Percentiles rank a stretch among this genome's conserved stretches.
Evolutionary conservation across 805 yeast genomes (phyloP).

Genomic region (Metschnikowia sp.): DNA sequence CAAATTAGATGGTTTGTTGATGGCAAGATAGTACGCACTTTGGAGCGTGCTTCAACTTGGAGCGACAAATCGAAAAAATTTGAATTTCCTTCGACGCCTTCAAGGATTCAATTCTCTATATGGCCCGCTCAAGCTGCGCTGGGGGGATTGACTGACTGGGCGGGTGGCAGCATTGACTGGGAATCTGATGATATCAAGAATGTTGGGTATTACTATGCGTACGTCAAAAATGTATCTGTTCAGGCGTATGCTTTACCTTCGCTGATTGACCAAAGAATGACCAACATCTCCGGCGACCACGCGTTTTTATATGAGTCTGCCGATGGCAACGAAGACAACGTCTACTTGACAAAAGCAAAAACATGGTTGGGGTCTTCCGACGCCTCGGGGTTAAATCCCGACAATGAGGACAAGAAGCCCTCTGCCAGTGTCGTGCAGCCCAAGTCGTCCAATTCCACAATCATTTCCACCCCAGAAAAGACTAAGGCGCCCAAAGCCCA

Average conservation of each 20-base stretch:
- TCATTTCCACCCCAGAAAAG: constrained; percentile 6
- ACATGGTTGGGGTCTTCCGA: constrained; percentile 58
- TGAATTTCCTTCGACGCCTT: constrained; percentile 70
- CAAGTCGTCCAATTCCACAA: constrained; percentile 20
- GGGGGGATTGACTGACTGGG: constrained; percentile 61
- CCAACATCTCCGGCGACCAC: constrained; percentile 41
- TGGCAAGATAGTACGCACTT: constrained; percentile 62
- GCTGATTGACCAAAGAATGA: constrained; percentile 40
- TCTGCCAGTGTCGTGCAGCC: constrained; percentile 15
- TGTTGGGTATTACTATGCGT: constrained; percentile 79
- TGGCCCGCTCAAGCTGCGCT: constrained; percentile 73
- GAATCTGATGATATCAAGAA: constrained; percentile 64
- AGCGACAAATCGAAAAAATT: constrained; percentile 58
- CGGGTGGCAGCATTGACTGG: constrained; percentile 90
- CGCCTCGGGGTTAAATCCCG: constrained; percentile 65
- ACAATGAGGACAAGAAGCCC: constrained; percentile 23
- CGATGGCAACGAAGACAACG: constrained; percentile 31
- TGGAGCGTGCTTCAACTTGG: constrained; percentile 56
- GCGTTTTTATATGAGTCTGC: constrained; percentile 46
- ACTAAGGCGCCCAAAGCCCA: constrained; percentile 12
- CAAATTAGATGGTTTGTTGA: constrained; percentile 68
- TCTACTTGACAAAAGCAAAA: constrained; percentile 60
- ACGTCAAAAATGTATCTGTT: constrained; percentile 56
- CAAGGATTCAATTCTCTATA: constrained; percentile 66
- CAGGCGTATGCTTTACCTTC: constrained; percentile 73